phyloP scores from a whole-genome alignment of 1,284 basidiomycete species.

The Cystobasidium pallidum region DNA sequence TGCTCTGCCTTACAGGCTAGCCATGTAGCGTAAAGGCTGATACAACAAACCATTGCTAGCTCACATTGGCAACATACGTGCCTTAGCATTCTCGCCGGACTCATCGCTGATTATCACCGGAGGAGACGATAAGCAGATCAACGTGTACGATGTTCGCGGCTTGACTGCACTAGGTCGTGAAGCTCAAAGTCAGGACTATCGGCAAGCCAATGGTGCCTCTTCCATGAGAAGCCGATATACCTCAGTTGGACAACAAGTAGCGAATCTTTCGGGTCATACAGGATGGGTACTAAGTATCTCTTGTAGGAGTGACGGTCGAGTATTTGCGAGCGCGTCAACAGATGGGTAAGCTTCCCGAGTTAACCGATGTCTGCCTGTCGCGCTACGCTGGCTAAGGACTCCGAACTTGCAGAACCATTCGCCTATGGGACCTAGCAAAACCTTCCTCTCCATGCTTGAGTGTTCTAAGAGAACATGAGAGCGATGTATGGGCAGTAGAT shows the following conservation, averaged over 20 bases:
- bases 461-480: conserved; percentile 50
- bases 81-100: conserved; percentile 50
- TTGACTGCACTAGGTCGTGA: conserved; percentile 37
- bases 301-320: conserved; percentile 48
- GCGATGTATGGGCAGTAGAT: conserved; percentile 51
- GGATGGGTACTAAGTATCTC: conserved; percentile 50
- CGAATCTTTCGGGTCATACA: conserved; percentile 50
- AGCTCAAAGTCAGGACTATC: conserved; percentile 34
- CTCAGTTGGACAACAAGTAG: conserved; percentile 47
- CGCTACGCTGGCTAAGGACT: not conserved
- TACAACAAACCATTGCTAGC: conserved; percentile 31
- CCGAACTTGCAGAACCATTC: conserved; percentile 46
- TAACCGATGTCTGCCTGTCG: not conserved
- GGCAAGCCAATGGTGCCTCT: conserved; percentile 35
- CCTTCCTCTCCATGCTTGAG: conserved; percentile 47
- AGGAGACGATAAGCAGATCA: conserved; percentile 52
- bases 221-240: conserved; percentile 36
- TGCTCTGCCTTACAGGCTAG: not conserved
- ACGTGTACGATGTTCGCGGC: conserved; percentile 52
- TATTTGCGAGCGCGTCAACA: conserved; percentile 48
- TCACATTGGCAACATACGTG: conserved; percentile 51
- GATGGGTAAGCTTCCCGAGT: conserved; percentile 19
- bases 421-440: conserved; percentile 50
- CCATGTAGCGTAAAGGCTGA: not conserved
- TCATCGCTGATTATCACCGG: conserved; percentile 51